These are phyloP conservation scores for Atkinsonella texensis DNA, from an alignment of 2,329 filamentous ascomycete genomes.

Conservation along the genomic window DNA sequence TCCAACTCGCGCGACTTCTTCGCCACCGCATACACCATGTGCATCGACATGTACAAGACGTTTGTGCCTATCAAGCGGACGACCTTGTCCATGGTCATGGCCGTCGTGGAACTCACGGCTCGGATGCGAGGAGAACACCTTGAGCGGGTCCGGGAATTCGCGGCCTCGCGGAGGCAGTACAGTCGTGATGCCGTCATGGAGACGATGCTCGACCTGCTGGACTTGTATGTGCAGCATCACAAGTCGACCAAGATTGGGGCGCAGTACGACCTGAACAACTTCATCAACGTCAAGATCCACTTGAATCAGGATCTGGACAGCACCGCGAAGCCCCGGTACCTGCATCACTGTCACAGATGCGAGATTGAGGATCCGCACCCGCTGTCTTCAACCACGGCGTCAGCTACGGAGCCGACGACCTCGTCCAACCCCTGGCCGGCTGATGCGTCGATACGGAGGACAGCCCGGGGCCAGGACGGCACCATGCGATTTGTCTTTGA, in stretches of 20 bases:
- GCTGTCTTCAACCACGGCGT: conserved; percentile 17
- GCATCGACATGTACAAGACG: conserved; percentile 83
- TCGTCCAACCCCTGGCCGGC: conserved; percentile 27
- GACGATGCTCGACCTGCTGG: conserved; percentile 79
- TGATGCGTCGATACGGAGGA: conserved; percentile 18
- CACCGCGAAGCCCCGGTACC: conserved; percentile 49
- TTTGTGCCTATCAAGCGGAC: conserved; percentile 86
- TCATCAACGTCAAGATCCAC: conserved; percentile 76
- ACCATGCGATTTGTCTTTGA: conserved; percentile 88
- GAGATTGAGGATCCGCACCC: conserved; percentile 25
- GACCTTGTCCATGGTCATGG: conserved; percentile 72
- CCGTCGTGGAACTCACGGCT: conserved; percentile 68
- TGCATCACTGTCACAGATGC: conserved; percentile 45
- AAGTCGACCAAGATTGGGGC: conserved; percentile 62
- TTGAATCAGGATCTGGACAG: conserved; percentile 71
- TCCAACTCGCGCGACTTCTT: conserved; percentile 34
- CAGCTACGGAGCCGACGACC: conserved; percentile 9
- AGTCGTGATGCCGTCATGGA: conserved; percentile 46
- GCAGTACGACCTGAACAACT: conserved; percentile 59
- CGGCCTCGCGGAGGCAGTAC: conserved; percentile 34
- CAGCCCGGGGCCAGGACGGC: conserved; percentile 44
- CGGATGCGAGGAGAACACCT: conserved; percentile 49
- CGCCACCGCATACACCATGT: conserved; percentile 65
- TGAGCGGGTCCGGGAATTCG: conserved; percentile 37
- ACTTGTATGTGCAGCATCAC: conserved; percentile 81